A percentile compares a stretch with the other conserved stretches of the same genome.
Conservation (phyloP, 164 flowering plant species). For the Brasenia schreberi region DNA sequence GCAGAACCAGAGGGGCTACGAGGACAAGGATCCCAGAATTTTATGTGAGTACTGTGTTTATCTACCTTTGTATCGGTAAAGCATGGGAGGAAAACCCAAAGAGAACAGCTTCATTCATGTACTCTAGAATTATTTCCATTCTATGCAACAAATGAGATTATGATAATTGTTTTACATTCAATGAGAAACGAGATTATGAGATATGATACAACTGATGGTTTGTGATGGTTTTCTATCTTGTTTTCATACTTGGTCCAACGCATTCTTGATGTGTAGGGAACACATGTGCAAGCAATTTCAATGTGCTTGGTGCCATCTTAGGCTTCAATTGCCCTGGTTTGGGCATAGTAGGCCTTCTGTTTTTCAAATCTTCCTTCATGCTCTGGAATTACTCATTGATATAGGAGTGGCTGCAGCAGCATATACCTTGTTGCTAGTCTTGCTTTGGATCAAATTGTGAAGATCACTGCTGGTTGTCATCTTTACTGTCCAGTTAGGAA, state of each 20-base stretch:
- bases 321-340: slow-evolving; percentile 52
- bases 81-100: background rate
- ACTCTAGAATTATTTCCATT: background rate
- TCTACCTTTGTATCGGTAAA: background rate
- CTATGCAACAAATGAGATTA: background rate
- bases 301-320: slow-evolving; percentile 36
- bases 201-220: background rate
- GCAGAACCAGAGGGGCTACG: slow-evolving; percentile 3
- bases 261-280: slow-evolving; percentile 20
- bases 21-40: background rate
- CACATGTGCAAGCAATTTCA: slow-evolving; percentile 26
- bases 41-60: background rate
- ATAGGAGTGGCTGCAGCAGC: slow-evolving; percentile 7
- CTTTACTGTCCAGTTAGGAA: background rate
- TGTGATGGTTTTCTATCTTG: background rate
- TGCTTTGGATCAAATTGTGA: background rate
- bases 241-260: background rate
- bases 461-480: background rate
- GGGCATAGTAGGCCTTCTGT: slow-evolving; percentile 21
- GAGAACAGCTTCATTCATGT: background rate
- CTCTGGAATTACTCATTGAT: slow-evolving; percentile 1
- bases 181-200: background rate
- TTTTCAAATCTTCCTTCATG: slow-evolving; percentile 3
- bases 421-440: slow-evolving; percentile 26
- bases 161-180: too few species aligned